Conservation (phyloP, 352 stramenopile species). For the Globisporangium paddicum region DNA sequence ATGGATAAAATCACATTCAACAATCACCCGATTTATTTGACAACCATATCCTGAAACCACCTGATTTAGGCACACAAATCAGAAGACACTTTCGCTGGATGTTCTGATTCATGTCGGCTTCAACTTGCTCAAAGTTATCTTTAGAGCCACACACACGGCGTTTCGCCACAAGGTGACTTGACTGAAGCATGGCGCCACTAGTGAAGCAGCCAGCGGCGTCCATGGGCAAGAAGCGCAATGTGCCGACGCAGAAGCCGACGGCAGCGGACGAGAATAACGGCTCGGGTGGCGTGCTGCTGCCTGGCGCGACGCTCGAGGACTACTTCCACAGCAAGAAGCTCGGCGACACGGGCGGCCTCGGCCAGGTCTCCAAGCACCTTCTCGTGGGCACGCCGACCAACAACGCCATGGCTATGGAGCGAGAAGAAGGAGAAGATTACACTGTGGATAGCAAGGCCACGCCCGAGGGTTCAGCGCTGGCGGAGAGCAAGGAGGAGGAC, state of each 20-base stretch:
- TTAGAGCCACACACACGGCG: neutral
- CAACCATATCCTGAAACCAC: too few species aligned
- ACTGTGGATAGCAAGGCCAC: neutral
- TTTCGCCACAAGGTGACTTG: neutral
- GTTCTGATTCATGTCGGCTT: too few species aligned
- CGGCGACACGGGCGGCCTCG: neutral
- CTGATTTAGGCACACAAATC: neutral
- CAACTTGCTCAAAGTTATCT: neutral
- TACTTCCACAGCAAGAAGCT: constrained; percentile 35
- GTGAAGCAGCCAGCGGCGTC: neutral
- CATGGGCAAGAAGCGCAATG: constrained; percentile 24
- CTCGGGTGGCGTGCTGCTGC: constrained; percentile 1
- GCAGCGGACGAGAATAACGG: constrained; percentile 19
- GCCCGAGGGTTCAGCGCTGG: neutral
- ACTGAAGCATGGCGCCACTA: neutral
- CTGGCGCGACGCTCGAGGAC: constrained; percentile 31
- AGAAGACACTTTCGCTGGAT: too few species aligned
- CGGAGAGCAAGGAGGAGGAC: neutral
- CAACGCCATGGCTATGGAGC: constrained; percentile 54
- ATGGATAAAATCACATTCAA: neutral
- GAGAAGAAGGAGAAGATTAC: constrained; percentile 8
- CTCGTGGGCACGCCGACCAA: constrained; percentile 39
- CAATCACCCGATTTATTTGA: too few species aligned
- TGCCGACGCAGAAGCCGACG: constrained; percentile 16
- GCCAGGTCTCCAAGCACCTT: constrained; percentile 45